Evolutionary conservation across 371 early-diverging fungal species (phyloP).

Genomic region (Zopfochytrium polystomum): DNA sequence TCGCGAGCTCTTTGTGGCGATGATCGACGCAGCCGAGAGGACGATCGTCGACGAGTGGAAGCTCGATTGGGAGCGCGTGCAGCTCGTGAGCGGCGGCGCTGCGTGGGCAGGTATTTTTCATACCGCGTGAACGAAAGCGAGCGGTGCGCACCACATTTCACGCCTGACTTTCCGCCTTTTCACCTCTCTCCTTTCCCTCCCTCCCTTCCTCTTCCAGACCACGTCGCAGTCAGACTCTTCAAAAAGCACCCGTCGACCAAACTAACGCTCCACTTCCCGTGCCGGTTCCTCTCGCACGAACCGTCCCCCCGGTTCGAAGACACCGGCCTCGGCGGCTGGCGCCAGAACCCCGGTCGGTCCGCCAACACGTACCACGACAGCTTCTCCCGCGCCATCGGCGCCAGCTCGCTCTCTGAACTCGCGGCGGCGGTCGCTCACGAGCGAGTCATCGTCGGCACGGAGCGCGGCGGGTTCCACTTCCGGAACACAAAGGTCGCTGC

Average conservation of each 20-base stretch:
- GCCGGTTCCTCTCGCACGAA: not conserved
- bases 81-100: conserved; percentile 14
- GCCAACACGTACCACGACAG: conserved; percentile 7
- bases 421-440: conserved; percentile 5
- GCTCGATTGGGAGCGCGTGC: conserved; percentile 8
- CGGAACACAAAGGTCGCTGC: conserved; percentile 11
- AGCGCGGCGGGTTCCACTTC: conserved; percentile 6
- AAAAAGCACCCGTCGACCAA: not conserved
- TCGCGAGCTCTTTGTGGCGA: conserved; percentile 6
- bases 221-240: conserved; percentile 7
- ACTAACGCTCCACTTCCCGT: conserved; percentile 13
- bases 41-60: conserved; percentile 6
- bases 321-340: not conserved
- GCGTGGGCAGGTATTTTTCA: conserved; percentile 16
- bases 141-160: no score
- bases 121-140: no score
- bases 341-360: conserved; percentile 5
- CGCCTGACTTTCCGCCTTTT: no score
- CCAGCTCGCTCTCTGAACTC: conserved; percentile 2
- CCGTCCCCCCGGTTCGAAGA: not conserved
- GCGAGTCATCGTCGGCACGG: conserved; percentile 6
- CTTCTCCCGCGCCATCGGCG: not conserved
- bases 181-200: no score
- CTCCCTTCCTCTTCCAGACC: conserved; percentile 1
- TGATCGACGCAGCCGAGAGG: conserved; percentile 2